These are phyloP conservation scores for Parascedosporium putredinis DNA, from an alignment of 2,329 filamentous ascomycete genomes.

Conservation along the genomic window DNA sequence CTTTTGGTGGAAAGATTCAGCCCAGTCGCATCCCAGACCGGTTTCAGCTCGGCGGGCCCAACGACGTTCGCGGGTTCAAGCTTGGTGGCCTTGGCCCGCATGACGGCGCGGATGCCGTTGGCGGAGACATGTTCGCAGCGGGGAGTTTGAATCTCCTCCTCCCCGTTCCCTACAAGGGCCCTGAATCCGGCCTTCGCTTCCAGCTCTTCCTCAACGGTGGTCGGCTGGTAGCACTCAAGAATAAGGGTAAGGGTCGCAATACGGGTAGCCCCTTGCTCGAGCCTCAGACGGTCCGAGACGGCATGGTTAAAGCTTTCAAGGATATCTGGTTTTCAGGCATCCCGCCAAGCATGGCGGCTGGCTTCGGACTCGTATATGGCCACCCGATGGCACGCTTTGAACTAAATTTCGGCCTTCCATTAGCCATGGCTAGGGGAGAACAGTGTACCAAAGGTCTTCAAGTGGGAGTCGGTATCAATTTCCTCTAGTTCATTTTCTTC, in stretches of 20 bases:
- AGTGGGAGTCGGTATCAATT: slow-evolving; percentile 93
- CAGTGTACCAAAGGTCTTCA: slow-evolving; percentile 83
- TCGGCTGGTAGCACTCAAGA: slow-evolving; percentile 66
- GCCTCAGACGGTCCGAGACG: slow-evolving; percentile 35
- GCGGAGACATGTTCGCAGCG: slow-evolving; percentile 85
- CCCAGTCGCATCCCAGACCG: slow-evolving; percentile 84
- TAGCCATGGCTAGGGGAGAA: slow-evolving; percentile 74
- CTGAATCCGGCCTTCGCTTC: slow-evolving; percentile 73
- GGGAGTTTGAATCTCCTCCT: slow-evolving; percentile 78
- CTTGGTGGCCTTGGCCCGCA: slow-evolving; percentile 80
- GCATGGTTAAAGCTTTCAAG: slow-evolving; percentile 51
- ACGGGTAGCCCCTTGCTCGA: slow-evolving; percentile 23
- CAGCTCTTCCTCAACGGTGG: slow-evolving; percentile 91
- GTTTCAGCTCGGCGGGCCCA: slow-evolving; percentile 89
- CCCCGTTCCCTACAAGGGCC: slow-evolving; percentile 71
- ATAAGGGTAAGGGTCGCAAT: slow-evolving; percentile 37
- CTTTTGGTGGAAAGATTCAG: slow-evolving; percentile 38
- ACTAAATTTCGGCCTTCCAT: slow-evolving; percentile 84
- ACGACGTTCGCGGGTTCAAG: slow-evolving; percentile 88
- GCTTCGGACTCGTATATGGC: slow-evolving; percentile 85
- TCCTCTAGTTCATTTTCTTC: slow-evolving; percentile 53
- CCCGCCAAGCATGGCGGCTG: slow-evolving; percentile 74
- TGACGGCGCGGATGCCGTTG: slow-evolving; percentile 75
- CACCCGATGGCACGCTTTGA: slow-evolving; percentile 91
- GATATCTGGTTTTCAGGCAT: slow-evolving; percentile 55